Conservation (phyloP, 1,139 yeast genomes). For the Keqinozyma sinolaborantium region DNA sequence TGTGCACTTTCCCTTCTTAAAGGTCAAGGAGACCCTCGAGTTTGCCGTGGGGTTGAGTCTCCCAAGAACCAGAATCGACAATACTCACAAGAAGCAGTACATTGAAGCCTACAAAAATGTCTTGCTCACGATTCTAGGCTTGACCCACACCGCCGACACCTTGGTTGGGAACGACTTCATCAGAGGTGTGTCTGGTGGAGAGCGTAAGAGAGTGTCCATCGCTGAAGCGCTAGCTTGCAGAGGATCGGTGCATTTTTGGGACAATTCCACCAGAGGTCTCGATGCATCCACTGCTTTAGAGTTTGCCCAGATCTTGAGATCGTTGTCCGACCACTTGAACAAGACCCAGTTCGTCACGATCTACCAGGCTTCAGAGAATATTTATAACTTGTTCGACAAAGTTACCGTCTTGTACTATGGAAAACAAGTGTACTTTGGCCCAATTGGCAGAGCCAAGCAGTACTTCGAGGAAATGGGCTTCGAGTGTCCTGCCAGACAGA, state of each 20-base stretch:
- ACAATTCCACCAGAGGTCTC: slow-evolving; percentile 91
- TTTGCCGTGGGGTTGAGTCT: slow-evolving; percentile 60
- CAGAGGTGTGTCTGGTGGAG: slow-evolving; percentile 24
- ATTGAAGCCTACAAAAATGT: slow-evolving; percentile 46
- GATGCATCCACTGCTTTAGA: slow-evolving; percentile 53
- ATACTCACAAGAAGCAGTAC: slow-evolving; percentile 45
- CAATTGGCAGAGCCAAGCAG: slow-evolving; percentile 46
- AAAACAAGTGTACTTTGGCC: slow-evolving; percentile 58
- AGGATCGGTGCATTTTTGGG: slow-evolving; percentile 43
- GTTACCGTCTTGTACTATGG: slow-evolving; percentile 61
- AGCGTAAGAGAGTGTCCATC: slow-evolving; percentile 24
- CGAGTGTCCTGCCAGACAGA: slow-evolving; percentile 57
- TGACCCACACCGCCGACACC: slow-evolving; percentile 15
- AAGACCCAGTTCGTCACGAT: slow-evolving; percentile 31
- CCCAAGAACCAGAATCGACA: slow-evolving; percentile 52
- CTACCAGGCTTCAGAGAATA: slow-evolving; percentile 37
- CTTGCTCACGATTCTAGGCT: slow-evolving; percentile 45
- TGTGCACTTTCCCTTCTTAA: slow-evolving; percentile 60
- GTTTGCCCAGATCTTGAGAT: slow-evolving; percentile 21
- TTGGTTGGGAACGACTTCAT: slow-evolving; percentile 21
- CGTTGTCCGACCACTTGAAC: slow-evolving; percentile 18
- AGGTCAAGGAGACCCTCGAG: slow-evolving; percentile 59
- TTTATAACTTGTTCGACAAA: slow-evolving; percentile 60
- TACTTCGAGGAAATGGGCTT: slow-evolving; percentile 63
- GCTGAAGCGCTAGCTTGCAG: slow-evolving; percentile 23